Base-by-base conservation (phyloP, 2,329 filamentous ascomycete species). In the Cladosporium sp. region DNA sequence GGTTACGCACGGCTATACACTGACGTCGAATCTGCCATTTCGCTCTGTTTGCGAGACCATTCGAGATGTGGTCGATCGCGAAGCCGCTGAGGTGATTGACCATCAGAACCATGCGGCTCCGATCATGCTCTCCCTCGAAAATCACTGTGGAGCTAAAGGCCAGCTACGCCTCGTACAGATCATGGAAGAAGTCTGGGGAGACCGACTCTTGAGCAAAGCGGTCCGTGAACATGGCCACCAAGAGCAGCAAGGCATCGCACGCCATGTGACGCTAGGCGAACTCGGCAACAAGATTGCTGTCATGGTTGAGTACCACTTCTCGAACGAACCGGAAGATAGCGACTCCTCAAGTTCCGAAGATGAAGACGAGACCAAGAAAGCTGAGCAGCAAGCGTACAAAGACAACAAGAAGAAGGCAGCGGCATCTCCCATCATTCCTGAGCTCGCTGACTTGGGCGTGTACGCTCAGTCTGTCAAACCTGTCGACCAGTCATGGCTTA, bases 401-500 rank as follows among this genome's bases (percentile, higher is more conserved):
- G 74, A 74, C 30, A 78, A 82, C 67, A 82, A 81, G 65, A 80
- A 82, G 66, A 70, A 78, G 0, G 73, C 76, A 0, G 74, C 75
- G 0, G 69, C 76, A 3, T 74, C 75, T 6, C 68, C 76, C 58
- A 88, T 89, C 64, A 77, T 88, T 20, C 84, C 86, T 0, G 85
- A 88, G 64, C 79, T 89, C 1, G 84, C 84, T 1, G 82, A 81
- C 42, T 76, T 89, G 0, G 86, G 86, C 3, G 84, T 89, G 1
- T 89, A 88, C 63, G 86, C 86, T 0, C 86, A 89, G 67, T 87
- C 84, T 0, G 84, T 88, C 58, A 89, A 89, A 68, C 86, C 86
- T 0, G 73, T 74, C 57, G 81, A 88, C 70, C 83, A 85, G 65
- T 85, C 84, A 0, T 89, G 86, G 86, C 88, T 80, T 67, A 80